Evolutionary conservation across 1,284 basidiomycete genomes (phyloP).

Genomic region (Fomitiporia mediterranea): DNA sequence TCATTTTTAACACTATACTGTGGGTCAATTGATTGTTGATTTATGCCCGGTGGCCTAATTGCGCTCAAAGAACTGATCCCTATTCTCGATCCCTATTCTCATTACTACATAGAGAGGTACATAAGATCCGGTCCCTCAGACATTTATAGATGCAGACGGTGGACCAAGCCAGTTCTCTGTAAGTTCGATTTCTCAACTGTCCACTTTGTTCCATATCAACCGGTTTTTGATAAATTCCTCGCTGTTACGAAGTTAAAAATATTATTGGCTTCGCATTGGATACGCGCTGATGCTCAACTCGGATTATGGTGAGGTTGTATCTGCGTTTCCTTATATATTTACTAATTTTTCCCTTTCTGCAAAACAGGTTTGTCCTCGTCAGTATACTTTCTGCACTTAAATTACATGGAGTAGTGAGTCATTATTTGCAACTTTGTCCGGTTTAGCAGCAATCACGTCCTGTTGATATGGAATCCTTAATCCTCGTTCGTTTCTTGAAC

Average conservation of each 20-base stretch:
- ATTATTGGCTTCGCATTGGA: too few species aligned
- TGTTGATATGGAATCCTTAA: conserved; percentile 88
- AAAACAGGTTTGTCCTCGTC: conserved; percentile 42
- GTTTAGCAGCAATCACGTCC: conserved; percentile 64
- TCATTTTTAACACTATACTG: conserved; percentile 83
- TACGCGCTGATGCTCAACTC: too few species aligned
- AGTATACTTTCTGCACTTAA: not conserved
- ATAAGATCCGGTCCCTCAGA: conserved; percentile 76
- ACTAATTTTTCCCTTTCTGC: conserved; percentile 27
- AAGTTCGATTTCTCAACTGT: conserved; percentile 24
- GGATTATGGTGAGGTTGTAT: conserved; percentile 42
- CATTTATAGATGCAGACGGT: conserved; percentile 80
- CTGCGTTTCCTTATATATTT: conserved; percentile 13
- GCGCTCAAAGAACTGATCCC: too few species aligned
- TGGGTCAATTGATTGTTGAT: conserved; percentile 33
- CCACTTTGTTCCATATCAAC: conserved; percentile 3
- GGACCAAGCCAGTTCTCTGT: conserved; percentile 74
- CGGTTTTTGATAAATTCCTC: conserved; percentile 15
- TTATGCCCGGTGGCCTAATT: not conserved
- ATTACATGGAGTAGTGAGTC: not conserved
- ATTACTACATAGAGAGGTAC: conserved; percentile 87
- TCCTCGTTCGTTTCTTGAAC: conserved; percentile 76
- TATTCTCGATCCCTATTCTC: too few species aligned
- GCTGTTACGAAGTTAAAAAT: too few species aligned
- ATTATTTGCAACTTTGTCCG: not conserved